Conservation (phyloP, 2,329 filamentous ascomycete genomes). For the Xylaria sp. region DNA sequence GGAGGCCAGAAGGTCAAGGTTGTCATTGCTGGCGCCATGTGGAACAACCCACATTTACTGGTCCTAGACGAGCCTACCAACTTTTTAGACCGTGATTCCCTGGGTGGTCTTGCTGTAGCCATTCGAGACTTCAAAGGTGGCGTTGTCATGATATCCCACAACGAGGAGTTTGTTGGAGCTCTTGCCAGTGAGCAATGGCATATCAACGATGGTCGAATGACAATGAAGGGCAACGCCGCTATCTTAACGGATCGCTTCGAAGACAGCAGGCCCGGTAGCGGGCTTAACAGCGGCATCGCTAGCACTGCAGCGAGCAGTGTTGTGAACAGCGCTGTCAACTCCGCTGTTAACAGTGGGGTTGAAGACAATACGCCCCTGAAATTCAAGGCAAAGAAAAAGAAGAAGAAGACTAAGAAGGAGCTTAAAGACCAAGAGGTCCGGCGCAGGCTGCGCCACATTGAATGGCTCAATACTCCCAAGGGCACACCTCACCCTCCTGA, state of each 20-base stretch:
- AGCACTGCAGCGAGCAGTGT: constrained; percentile 63
- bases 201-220: constrained; percentile 86
- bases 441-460: constrained; percentile 84
- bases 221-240: constrained; percentile 81
- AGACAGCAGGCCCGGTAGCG: constrained; percentile 64
- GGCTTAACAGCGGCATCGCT: constrained; percentile 64
- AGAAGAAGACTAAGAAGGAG: constrained; percentile 98
- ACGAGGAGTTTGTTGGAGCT: constrained; percentile 97
- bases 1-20: constrained; percentile 99
- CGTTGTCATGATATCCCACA: constrained; percentile 99
- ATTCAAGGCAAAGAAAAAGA: constrained; percentile 93
- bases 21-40: constrained; percentile 94
- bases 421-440: constrained; percentile 92
- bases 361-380: constrained; percentile 85
- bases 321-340: constrained; percentile 65
- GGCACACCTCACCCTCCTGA: constrained; percentile 81
- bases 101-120: constrained; percentile 95
- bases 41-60: constrained; percentile 98
- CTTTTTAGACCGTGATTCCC: constrained; percentile 97
- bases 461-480: constrained; percentile 87
- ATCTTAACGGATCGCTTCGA: constrained; percentile 87
- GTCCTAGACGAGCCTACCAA: constrained; percentile 99
- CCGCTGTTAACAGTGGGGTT: constrained; percentile 81
- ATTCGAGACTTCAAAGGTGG: constrained; percentile 98
- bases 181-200: constrained; percentile 97